Percentiles rank a stretch among this genome's conserved stretches.
Evolutionary conservation across 2,329 filamentous ascomycete genomes (phyloP).

Genomic region (Sarocladium brachiariae): DNA sequence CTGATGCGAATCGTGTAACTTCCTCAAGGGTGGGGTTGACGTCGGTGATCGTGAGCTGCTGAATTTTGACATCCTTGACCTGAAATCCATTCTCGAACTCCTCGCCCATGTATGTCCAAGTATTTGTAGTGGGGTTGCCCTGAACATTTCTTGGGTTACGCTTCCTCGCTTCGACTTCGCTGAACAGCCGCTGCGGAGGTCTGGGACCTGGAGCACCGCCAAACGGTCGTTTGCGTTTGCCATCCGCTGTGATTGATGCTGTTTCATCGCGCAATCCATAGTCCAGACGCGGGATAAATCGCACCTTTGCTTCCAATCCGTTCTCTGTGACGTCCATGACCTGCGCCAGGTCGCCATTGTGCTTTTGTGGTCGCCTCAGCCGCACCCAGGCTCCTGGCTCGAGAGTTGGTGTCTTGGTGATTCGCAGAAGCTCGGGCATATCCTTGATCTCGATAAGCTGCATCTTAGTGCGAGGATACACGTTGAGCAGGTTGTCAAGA

Average conservation of each 20-base stretch:
- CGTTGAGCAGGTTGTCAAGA: constrained; percentile 77
- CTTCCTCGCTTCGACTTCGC: constrained; percentile 86
- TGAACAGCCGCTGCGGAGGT: constrained; percentile 86
- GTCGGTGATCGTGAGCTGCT: constrained; percentile 75
- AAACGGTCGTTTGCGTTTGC: constrained; percentile 72
- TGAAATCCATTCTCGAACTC: constrained; percentile 90
- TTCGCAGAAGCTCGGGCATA: constrained; percentile 91
- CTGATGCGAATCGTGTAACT: constrained; percentile 86
- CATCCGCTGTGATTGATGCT: constrained; percentile 40
- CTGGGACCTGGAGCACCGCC: constrained; percentile 52
- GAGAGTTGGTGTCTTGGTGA: constrained; percentile 77
- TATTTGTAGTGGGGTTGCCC: constrained; percentile 69
- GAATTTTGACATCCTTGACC: constrained; percentile 88
- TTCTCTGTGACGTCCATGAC: constrained; percentile 91
- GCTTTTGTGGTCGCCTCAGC: constrained; percentile 70
- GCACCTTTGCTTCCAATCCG: constrained; percentile 78
- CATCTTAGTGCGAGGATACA: constrained; percentile 83
- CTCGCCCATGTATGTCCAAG: constrained; percentile 80
- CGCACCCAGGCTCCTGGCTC: constrained; percentile 90
- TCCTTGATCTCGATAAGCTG: constrained; percentile 91
- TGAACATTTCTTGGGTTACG: constrained; percentile 59
- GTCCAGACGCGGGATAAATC: constrained; percentile 83
- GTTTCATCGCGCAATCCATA: constrained; percentile 82
- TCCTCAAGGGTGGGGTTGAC: constrained; percentile 93
- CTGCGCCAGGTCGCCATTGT: constrained; percentile 84